phyloP scores from a whole-genome alignment of 495 filamentous ascomycete species.

The Tuber calosporum region DNA sequence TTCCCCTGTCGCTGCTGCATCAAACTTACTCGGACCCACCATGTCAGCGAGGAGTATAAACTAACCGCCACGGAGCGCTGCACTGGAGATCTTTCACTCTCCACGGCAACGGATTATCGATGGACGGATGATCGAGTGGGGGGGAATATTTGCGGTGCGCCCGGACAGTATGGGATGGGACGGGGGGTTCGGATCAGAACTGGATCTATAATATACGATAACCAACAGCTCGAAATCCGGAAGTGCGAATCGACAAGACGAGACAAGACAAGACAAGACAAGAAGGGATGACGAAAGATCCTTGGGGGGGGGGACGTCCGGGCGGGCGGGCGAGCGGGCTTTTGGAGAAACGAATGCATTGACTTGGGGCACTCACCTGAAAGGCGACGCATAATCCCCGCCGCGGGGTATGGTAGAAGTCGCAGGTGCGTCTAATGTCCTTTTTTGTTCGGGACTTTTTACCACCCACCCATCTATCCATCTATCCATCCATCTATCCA shows the following conservation, averaged over 20 bases:
- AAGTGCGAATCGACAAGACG: not conserved
- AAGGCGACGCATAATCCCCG: not conserved
- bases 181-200: not conserved
- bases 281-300: too few relatives aligned
- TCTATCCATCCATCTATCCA: too few relatives aligned
- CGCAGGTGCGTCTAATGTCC: not conserved
- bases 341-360: not conserved
- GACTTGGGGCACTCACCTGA: too few relatives aligned
- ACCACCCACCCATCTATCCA: too few relatives aligned
- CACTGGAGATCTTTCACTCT: not conserved
- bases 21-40: not conserved
- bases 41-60: not conserved
- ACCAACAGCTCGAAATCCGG: not conserved
- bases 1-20: not conserved
- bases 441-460: too few relatives aligned
- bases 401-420: not conserved
- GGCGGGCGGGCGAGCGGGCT: too few relatives aligned
- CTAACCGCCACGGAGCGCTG: not conserved
- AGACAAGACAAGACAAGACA: not conserved
- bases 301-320: too few relatives aligned
- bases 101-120: not conserved
- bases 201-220: not conserved
- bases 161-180: not conserved
- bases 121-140: not conserved
- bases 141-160: not conserved